Evolutionary conservation across 148 eudicot genomes (phyloP).

Genomic region (Rhododendron simsii): DNA sequence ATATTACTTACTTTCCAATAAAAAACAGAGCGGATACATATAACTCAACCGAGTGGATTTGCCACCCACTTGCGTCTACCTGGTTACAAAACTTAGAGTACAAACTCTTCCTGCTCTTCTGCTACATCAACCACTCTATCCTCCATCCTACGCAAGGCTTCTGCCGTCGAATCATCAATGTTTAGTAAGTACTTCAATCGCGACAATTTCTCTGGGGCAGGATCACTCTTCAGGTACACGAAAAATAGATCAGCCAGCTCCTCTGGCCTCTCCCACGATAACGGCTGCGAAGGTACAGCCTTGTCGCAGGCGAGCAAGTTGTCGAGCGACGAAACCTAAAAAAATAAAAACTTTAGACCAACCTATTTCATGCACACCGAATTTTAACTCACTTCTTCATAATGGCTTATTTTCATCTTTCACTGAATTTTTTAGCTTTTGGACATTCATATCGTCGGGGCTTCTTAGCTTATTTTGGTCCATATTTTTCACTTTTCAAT

Average conservation of each 20-base stretch:
- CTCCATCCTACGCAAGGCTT: slow-evolving; percentile 42
- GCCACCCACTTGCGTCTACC: background rate
- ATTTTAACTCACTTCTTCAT: background rate
- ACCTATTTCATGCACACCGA: background rate
- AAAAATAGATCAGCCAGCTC: slow-evolving; percentile 71
- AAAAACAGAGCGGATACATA: background rate
- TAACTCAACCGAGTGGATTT: background rate
- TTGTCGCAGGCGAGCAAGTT: slow-evolving; percentile 89
- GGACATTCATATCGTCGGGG: background rate
- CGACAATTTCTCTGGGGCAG: slow-evolving; percentile 54
- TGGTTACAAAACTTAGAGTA: slow-evolving; percentile 34
- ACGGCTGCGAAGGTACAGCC: slow-evolving; percentile 75
- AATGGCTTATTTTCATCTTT: background rate
- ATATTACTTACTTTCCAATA: background rate
- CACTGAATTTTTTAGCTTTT: background rate
- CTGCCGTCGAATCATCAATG: slow-evolving; percentile 63
- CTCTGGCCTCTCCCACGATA: slow-evolving; percentile 76
- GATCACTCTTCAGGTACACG: slow-evolving; percentile 50
- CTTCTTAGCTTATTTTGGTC: background rate
- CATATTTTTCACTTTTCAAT: background rate
- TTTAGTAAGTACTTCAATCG: slow-evolving; percentile 74
- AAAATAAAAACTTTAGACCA: background rate
- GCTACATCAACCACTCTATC: slow-evolving; percentile 33
- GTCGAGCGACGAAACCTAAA: slow-evolving; percentile 71
- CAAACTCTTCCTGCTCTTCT: slow-evolving; percentile 64